Evolutionary conservation across 805 yeast species (phyloP).

Genomic region (Lipomyces sp.): DNA sequence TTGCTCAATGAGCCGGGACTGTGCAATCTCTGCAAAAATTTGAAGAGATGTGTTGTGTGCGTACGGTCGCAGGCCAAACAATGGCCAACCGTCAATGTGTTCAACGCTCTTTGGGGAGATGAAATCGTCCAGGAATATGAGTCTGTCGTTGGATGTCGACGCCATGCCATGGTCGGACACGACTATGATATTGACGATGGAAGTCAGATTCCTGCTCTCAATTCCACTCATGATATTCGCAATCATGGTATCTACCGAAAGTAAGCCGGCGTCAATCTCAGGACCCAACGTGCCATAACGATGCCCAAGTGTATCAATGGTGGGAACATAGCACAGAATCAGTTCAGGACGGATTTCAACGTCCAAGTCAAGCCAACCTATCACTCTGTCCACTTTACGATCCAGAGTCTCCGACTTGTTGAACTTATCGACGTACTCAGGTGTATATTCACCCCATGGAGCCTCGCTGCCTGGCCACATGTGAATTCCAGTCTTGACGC

Average conservation of each 20-base stretch:
- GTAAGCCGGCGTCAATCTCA: constrained; percentile 52
- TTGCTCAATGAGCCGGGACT: constrained; percentile 37
- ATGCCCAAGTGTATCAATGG: constrained; percentile 78
- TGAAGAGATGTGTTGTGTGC: constrained; percentile 43
- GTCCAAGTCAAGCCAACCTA: constrained; percentile 61
- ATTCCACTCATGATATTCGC: constrained; percentile 50
- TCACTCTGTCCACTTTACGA: constrained; percentile 54
- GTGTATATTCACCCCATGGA: constrained; percentile 50
- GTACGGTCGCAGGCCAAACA: constrained; percentile 68
- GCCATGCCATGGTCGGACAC: constrained; percentile 96
- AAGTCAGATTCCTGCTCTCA: constrained; percentile 51
- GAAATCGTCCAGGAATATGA: constrained; percentile 70
- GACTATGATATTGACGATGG: constrained; percentile 68
- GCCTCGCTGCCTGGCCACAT: constrained; percentile 98
- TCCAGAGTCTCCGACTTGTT: constrained; percentile 60
- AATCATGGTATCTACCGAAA: constrained; percentile 64
- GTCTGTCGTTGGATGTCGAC: constrained; percentile 68
- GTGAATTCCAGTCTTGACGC: constrained; percentile 69
- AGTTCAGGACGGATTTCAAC: constrained; percentile 68
- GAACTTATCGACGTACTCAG: constrained; percentile 55
- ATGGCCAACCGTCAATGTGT: constrained; percentile 81
- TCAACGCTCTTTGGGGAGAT: constrained; percentile 54
- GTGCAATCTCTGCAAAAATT: constrained; percentile 45
- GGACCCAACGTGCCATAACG: constrained; percentile 63
- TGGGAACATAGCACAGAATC: constrained; percentile 73